Evolutionary conservation across 1,284 basidiomycete species (phyloP), one percentile per base, ranked within the genome.

Genomic region (Singerocomus inundabilis): DNA sequence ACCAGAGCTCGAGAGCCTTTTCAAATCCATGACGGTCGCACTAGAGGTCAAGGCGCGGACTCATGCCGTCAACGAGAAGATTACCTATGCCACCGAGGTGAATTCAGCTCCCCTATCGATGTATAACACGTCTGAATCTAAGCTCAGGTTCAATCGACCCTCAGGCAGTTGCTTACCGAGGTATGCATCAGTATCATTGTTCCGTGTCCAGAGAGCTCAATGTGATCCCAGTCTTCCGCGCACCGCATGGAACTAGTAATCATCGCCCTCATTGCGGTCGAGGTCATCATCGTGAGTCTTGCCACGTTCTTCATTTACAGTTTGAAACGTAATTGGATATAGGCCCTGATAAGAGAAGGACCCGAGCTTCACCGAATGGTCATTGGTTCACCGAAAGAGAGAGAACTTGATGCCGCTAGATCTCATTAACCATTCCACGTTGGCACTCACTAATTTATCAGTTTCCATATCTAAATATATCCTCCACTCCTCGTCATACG

Each of bases 171-270:
- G 2, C 72, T 93, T 11, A 89, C 89, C 0, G 88, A 92, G 77
- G 86, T 86, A 61, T 42, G 69, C 49, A 13, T 45, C 25, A 21
- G 5, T 7, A 6, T 37, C 15, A 12, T 49, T 26, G 7, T 18
- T n/a, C 9, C 13, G 15, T 13, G 33, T 41, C 11, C n/a, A 34
- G 54, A 18, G 24, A 24, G 21, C 25, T 51, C 31, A 54, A 18
- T 26, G 7, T 36, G 7, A n/a, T 43, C 13, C n/a, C 55, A 93
- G 88, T 88, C 89, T 7, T 91, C 90, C 3, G 81, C 78, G 1
- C 91, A 94, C 60, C 80, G 88, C 5, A 93, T 96, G 91, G 93
- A 96, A 69, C 72, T 95, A 1, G 87, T 95, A 56, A 95, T 95
- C 61, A 95, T 95, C 56, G 77, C 80, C 0, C 83, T 95, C 49